These are phyloP conservation scores for Schoenoplectus triqueter DNA, from an alignment of 202 grass and related monocot genomes.

Conservation along the genomic window DNA sequence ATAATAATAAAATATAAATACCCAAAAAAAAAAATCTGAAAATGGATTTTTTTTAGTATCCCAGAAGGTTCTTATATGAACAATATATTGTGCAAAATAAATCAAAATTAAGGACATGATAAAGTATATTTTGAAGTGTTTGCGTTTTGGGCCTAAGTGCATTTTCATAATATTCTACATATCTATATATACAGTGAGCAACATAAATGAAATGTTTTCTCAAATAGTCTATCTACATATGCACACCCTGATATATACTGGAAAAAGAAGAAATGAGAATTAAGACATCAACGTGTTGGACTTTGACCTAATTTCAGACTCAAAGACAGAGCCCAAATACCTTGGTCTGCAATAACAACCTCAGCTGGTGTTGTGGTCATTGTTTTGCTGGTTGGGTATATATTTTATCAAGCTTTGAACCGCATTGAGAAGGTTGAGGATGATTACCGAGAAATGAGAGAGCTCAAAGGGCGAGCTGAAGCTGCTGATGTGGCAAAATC, in stretches of 20 bases:
- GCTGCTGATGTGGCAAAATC: constrained; percentile 85
- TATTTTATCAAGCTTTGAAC: constrained; percentile 76
- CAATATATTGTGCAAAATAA: too few species aligned
- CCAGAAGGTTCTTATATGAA: too few species aligned
- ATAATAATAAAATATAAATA: too few species aligned
- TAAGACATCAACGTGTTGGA: constrained; percentile 7
- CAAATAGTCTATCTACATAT: too few species aligned
- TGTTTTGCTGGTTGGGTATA: constrained; percentile 77
- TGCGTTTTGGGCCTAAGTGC: too few species aligned
- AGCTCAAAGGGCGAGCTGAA: constrained; percentile 72
- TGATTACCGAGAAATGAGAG: constrained; percentile 61
- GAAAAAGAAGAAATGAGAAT: neutral
- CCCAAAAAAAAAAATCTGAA: too few species aligned
- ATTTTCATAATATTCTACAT: too few species aligned
- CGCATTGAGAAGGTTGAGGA: constrained; percentile 72
- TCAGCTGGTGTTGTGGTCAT: constrained; percentile 65
- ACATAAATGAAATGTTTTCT: too few species aligned
- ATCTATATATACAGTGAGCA: too few species aligned
- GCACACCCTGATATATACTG: neutral
- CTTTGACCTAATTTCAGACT: constrained; percentile 52
- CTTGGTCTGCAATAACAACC: constrained; percentile 74
- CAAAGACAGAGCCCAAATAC: constrained; percentile 54
- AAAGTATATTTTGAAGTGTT: too few species aligned
- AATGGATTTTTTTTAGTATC: too few species aligned
- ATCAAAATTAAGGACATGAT: too few species aligned